These are phyloP conservation scores for Dinochytrium kinnereticum DNA, from an alignment of 371 early-diverging fungal genomes.

Conservation along the genomic window DNA sequence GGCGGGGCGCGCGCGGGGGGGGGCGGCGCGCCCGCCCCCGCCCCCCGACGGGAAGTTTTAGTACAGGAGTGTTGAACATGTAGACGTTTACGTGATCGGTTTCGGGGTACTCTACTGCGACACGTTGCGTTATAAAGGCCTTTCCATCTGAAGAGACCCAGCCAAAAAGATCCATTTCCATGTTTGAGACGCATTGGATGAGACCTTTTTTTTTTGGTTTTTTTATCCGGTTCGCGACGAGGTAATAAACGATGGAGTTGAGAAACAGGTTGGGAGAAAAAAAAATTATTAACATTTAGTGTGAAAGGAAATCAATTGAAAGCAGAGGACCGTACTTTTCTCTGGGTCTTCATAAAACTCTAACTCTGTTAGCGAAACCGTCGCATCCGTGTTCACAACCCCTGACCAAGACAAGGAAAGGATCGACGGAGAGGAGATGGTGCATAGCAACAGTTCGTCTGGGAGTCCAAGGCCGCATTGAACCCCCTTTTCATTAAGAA, in stretches of 20 bases:
- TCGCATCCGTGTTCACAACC: conserved; percentile 42
- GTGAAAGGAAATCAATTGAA: no score
- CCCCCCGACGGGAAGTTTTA: no score
- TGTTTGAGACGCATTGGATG: conserved; percentile 28
- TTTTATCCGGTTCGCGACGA: no score
- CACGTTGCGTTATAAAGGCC: conserved; percentile 47
- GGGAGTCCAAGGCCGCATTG: conserved; percentile 47
- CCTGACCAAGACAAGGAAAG: conserved; percentile 52
- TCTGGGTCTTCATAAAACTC: conserved; percentile 35
- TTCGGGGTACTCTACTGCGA: not conserved
- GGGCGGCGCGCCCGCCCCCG: no score
- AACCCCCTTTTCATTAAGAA: not conserved
- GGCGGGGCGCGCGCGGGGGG: no score
- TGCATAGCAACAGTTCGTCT: conserved; percentile 50
- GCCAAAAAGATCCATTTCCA: conserved; percentile 34
- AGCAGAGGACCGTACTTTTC: no score
- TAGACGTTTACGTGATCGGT: not conserved
- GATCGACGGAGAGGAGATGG: conserved; percentile 45
- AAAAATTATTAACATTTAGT: no score
- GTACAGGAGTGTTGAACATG: no score
- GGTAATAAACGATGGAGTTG: no score
- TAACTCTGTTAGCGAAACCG: conserved; percentile 39
- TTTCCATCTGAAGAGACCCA: conserved; percentile 43
- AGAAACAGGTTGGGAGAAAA: no score
- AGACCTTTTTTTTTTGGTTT: no score